These are phyloP conservation scores for Poa annua DNA, from an alignment of 176 grass and related monocot genomes.

Conservation along the genomic window DNA sequence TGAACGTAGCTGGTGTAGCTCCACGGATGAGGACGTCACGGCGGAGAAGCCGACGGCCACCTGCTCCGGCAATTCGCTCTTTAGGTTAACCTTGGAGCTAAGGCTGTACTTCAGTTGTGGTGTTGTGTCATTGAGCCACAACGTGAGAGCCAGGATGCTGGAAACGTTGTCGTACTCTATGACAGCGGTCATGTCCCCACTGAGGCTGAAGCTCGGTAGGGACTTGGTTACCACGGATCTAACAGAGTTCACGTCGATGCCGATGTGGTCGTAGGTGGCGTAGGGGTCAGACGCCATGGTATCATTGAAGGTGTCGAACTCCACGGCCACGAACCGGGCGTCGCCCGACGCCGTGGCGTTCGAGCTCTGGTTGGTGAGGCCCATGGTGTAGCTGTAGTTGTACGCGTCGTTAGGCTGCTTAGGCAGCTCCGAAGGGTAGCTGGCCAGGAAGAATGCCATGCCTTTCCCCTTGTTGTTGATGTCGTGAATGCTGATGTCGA, in stretches of 20 bases:
- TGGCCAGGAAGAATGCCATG: conserved; percentile 25
- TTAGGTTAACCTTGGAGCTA: not conserved
- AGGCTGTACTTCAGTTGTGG: not conserved
- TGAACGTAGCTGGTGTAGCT: conserved; percentile 41
- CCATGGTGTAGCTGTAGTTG: not conserved
- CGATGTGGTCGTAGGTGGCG: not conserved
- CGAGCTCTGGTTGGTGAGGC: not conserved
- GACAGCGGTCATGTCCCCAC: not conserved
- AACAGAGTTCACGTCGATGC: not conserved
- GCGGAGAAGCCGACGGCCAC: conserved; percentile 59
- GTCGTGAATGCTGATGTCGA: not conserved
- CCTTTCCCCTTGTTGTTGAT: conserved; percentile 9
- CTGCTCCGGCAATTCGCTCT: conserved; percentile 17
- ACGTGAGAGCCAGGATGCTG: not conserved
- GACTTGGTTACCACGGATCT: not conserved
- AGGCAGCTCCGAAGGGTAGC: no score
- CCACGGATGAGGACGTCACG: conserved; percentile 11
- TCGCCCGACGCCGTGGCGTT: not conserved
- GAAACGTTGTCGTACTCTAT: not conserved
- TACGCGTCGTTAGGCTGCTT: no score
- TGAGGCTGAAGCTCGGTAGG: not conserved
- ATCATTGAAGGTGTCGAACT: conserved; percentile 33
- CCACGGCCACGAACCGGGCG: conserved; percentile 2
- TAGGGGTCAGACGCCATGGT: not conserved
- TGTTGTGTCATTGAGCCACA: not conserved